These are phyloP conservation scores for Penicillium sp. DNA, from an alignment of 2,329 filamentous ascomycete genomes.

Conservation along the genomic window DNA sequence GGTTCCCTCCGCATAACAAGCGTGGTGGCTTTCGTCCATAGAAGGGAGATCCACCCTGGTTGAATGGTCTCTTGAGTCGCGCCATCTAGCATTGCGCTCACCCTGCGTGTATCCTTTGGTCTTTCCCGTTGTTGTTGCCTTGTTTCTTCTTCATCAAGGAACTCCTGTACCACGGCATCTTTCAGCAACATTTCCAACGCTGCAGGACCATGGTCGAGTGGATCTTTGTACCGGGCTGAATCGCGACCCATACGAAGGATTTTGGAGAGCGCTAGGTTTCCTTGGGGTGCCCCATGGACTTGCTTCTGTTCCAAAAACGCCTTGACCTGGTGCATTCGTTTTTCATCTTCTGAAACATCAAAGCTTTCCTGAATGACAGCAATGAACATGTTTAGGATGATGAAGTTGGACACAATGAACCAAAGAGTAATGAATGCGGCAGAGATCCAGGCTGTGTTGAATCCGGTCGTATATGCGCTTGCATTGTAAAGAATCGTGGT, in stretches of 20 bases:
- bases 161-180: slow-evolving; percentile 91
- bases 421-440: slow-evolving; percentile 88
- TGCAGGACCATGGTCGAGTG: slow-evolving; percentile 85
- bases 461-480: slow-evolving; percentile 64
- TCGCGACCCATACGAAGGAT: slow-evolving; percentile 63
- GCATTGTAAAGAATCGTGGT: slow-evolving; percentile 81
- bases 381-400: slow-evolving; percentile 99
- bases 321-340: slow-evolving; percentile 92
- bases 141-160: slow-evolving; percentile 71
- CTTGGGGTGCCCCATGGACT: slow-evolving; percentile 64
- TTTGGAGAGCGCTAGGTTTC: slow-evolving; percentile 65
- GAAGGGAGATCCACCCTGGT: slow-evolving; percentile 58
- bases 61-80: slow-evolving; percentile 48
- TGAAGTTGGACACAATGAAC: slow-evolving; percentile 95
- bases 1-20: slow-evolving; percentile 68
- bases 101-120: slow-evolving; percentile 30
- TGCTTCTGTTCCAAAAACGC: slow-evolving; percentile 92
- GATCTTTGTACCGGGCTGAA: slow-evolving; percentile 68
- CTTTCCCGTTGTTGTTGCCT: slow-evolving; percentile 15
- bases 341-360: slow-evolving; percentile 97
- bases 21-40: slow-evolving; percentile 62
- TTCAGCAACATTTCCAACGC: slow-evolving; percentile 96
- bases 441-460: slow-evolving; percentile 84
- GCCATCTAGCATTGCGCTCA: slow-evolving; percentile 30
- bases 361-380: slow-evolving; percentile 99